Conservation (phyloP, 2,329 filamentous ascomycete genomes). For the Didymella glomerata region DNA sequence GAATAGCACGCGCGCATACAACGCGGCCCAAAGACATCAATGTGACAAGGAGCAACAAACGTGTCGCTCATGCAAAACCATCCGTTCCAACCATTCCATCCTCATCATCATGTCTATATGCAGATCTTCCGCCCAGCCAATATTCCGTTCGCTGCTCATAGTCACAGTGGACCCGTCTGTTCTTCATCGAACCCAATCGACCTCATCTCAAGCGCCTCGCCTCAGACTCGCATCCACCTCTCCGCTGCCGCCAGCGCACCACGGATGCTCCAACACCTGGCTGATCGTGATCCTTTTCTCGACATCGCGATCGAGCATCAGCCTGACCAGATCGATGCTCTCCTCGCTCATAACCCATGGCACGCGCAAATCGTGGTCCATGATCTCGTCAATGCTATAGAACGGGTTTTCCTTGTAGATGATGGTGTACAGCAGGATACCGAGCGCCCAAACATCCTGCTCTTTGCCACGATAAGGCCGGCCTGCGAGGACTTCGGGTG, state of each 20-base stretch:
- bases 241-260: conserved; percentile 61
- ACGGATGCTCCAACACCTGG: conserved; percentile 88
- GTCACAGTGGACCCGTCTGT: not conserved
- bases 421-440: conserved; percentile 96
- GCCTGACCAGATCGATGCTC: conserved; percentile 88
- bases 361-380: conserved; percentile 92
- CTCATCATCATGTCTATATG: conserved; percentile 13
- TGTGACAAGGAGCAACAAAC: conserved; percentile 3
- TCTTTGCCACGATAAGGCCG: conserved; percentile 93
- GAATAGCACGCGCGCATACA: conserved; percentile 6
- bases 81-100: not conserved
- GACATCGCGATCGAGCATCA: conserved; percentile 93
- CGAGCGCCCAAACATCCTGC: conserved; percentile 97
- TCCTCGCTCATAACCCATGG: conserved; percentile 89
- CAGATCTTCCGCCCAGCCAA: not conserved
- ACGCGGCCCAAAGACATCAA: not conserved
- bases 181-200: not conserved
- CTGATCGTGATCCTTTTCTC: conserved; percentile 83
- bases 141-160: not conserved
- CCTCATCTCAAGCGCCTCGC: not conserved
- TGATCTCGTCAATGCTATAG: conserved; percentile 98
- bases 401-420: conserved; percentile 99
- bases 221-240: conserved; percentile 8
- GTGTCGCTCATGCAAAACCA: conserved; percentile 5
- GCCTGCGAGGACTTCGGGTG: conserved; percentile 95